Evolutionary conservation across 805 yeast species (phyloP), one percentile per base, ranked within the genome.

Genomic region (Lachancea meyersii): DNA sequence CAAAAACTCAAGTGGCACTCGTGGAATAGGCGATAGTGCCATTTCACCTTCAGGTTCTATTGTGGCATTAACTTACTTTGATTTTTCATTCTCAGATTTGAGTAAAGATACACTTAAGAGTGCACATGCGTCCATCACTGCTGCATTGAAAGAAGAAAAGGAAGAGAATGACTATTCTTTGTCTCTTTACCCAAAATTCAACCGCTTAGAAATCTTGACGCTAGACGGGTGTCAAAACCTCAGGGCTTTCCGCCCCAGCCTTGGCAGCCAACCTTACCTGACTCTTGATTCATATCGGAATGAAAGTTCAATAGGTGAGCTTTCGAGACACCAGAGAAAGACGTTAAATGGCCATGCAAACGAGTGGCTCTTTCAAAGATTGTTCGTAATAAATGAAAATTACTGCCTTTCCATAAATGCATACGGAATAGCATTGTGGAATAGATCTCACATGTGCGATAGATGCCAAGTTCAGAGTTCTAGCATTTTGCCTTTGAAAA

Each of bases 151-250:
- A 16, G 38, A 35, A 27, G 53, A 40, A 16, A 47, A n/a, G n/a
- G n/a, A n/a, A n/a, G n/a, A n/a, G n/a, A n/a, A n/a, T n/a, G n/a
- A n/a, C n/a, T n/a, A n/a, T n/a, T n/a, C n/a, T n/a, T n/a, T n/a
- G n/a, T n/a, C n/a, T n/a, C n/a, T n/a, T n/a, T n/a, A n/a, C n/a
- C 52, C 61, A 8, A 57, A 54, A 32, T 49, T 39, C 21, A 55
- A 58, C 27, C 51, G 46, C 21, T 48, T 58, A 58, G 53, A 50
- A 22, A 52, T 58, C 23, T 39, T 54, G 10, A 40, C 51, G 36
- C 47, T 57, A 32, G 61, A 57, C 40, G 39, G 49, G 13, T 48
- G 45, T 40, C 37, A 49, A 26, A 44, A 43, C 6, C 39, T 54
- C 1, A 46, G 46, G 11, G 48, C 49, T 3, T 58, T 58, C 22